Conservation (phyloP, 257 asterid genomes). For the Petrea volubilis region DNA sequence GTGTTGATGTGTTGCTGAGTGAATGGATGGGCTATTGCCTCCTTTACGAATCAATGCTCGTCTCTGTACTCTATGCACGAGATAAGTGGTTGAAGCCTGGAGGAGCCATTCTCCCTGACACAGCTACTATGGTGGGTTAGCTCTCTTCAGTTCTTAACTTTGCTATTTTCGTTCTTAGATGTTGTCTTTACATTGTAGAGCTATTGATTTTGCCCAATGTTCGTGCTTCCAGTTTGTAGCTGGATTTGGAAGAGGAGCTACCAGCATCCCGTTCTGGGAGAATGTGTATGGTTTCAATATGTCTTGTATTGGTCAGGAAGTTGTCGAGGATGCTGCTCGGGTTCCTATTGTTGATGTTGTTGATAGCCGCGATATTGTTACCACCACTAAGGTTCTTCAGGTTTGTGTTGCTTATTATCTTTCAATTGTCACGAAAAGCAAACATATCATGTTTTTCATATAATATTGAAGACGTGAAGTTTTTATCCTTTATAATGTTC, state of each 20-base stretch:
- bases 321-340: conserved; percentile 66
- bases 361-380: conserved; percentile 61
- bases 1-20: conserved; percentile 81
- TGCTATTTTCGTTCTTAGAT: conserved; percentile 17
- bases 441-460: not conserved
- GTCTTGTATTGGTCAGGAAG: conserved; percentile 82
- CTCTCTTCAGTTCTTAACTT: conserved; percentile 20
- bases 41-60: conserved; percentile 93
- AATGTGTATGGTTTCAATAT: conserved; percentile 85
- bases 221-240: conserved; percentile 65
- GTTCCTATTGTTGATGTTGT: conserved; percentile 76
- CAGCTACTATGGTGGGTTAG: conserved; percentile 78
- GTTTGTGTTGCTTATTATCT: conserved; percentile 35
- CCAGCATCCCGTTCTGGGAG: conserved; percentile 93
- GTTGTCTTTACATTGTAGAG: not conserved
- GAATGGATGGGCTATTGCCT: conserved; percentile 99
- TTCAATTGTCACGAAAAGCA: not conserved
- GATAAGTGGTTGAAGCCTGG: conserved; percentile 96
- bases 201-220: conserved; percentile 10
- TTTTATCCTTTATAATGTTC: not conserved
- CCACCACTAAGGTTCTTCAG: conserved; percentile 78
- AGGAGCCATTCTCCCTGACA: conserved; percentile 95
- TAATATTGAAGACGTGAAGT: not conserved
- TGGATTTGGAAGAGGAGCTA: conserved; percentile 92
- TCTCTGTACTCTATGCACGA: conserved; percentile 86